Conservation (phyloP, 352 stramenopile genomes). For the Phytophthora lateralis region DNA sequence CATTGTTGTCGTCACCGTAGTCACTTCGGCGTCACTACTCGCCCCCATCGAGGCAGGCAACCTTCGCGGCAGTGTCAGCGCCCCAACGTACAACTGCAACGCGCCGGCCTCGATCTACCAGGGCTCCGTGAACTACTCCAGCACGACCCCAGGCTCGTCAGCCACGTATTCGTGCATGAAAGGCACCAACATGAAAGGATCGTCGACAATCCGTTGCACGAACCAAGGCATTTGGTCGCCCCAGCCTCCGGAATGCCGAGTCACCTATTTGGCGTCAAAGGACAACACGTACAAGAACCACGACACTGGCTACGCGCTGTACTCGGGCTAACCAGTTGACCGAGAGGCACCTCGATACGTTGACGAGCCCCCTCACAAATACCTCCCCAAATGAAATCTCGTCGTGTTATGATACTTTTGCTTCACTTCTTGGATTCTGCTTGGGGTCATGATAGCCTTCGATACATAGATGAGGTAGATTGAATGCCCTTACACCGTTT, state of each 20-base stretch:
- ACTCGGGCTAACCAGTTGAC: constrained; percentile 45
- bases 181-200: constrained; percentile 44
- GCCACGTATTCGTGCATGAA: constrained; percentile 51
- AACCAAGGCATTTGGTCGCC: constrained; percentile 47
- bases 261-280: constrained; percentile 46
- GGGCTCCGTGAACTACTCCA: constrained; percentile 46
- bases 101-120: constrained; percentile 44
- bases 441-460: constrained; percentile 13
- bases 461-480: constrained; percentile 17
- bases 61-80: constrained; percentile 27
- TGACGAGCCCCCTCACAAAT: neutral
- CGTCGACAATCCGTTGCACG: constrained; percentile 38
- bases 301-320: constrained; percentile 56
- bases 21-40: neutral
- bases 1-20: neutral
- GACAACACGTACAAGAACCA: constrained; percentile 67
- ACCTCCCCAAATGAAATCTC: constrained; percentile 17
- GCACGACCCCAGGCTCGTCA: constrained; percentile 36
- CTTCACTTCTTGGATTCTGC: constrained; percentile 8
- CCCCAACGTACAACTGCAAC: constrained; percentile 24
- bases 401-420: constrained; percentile 31
- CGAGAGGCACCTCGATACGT: neutral
- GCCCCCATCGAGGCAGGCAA: constrained; percentile 18
- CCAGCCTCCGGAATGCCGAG: constrained; percentile 41
- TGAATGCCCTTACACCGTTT: constrained; percentile 33